Evolutionary conservation across 306 rosid genomes (phyloP).

Genomic region (Corylus avellana): DNA sequence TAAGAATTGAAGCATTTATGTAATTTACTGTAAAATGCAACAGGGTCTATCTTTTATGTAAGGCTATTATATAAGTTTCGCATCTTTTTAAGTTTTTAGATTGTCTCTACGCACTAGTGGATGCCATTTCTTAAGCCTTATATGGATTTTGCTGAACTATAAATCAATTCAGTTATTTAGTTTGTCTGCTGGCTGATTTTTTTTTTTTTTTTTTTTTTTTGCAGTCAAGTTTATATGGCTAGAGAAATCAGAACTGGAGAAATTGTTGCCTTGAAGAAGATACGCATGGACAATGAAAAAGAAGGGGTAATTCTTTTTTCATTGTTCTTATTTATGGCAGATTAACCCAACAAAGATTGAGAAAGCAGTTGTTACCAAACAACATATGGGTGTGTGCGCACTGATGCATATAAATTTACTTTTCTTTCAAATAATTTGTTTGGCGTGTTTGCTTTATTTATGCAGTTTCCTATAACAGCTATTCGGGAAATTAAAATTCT

Average conservation of each 20-base stretch:
- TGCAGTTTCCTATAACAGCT: constrained; percentile 76
- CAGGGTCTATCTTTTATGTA: neutral
- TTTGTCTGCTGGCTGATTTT: neutral
- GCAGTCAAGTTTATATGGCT: constrained; percentile 78
- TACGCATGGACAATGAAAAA: constrained; percentile 75
- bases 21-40: neutral
- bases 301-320: constrained; percentile 54
- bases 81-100: neutral
- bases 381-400: too few species aligned
- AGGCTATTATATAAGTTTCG: neutral
- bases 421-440: constrained; percentile 1
- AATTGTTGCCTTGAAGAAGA: constrained; percentile 75
- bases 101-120: too few species aligned
- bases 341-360: neutral
- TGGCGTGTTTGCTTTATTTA: constrained; percentile 13
- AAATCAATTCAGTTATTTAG: too few species aligned
- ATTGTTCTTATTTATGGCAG: constrained; percentile 11
- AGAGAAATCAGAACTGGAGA: constrained; percentile 66
- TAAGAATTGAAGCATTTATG: neutral
- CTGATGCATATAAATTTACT: neutral
- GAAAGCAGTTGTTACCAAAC: neutral
- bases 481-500: constrained; percentile 73
- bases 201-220: constrained; percentile 5
- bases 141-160: neutral
- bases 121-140: neutral